These are phyloP conservation scores for Abelmoschus esculentus DNA, from an alignment of 345 rosid species.

Conservation along the genomic window DNA sequence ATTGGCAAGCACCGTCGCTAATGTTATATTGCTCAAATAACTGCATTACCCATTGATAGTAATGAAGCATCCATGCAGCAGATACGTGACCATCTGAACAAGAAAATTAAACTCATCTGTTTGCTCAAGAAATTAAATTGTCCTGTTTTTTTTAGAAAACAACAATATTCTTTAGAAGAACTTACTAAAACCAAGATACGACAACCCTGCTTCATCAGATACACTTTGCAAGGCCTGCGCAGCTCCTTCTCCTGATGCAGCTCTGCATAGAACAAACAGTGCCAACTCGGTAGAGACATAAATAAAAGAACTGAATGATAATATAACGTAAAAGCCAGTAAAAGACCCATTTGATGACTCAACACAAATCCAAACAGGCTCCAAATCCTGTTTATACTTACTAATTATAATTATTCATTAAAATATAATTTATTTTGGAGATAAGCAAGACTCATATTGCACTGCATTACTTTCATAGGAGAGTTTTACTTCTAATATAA, in stretches of 20 bases:
- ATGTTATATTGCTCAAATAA: constrained; percentile 81
- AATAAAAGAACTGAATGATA: not conserved
- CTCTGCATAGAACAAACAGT: constrained; percentile 43
- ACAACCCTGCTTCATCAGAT: constrained; percentile 61
- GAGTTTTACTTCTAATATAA: not conserved
- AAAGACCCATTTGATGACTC: not conserved
- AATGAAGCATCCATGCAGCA: constrained; percentile 86
- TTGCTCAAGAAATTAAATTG: constrained; percentile 1
- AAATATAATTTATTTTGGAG: not conserved
- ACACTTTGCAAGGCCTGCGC: constrained; percentile 65
- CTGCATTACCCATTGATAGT: constrained; percentile 98
- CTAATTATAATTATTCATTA: not conserved
- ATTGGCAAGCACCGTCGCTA: constrained; percentile 88
- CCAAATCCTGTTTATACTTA: not conserved
- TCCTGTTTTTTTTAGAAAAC: not conserved
- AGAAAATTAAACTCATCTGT: constrained; percentile 5
- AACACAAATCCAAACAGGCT: not conserved
- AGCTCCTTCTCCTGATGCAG: constrained; percentile 84
- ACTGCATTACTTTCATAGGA: not conserved
- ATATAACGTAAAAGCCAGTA: not conserved
- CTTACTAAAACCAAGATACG: constrained; percentile 54
- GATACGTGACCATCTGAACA: constrained; percentile 41
- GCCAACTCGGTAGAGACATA: constrained; percentile 11
- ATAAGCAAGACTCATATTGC: not conserved
- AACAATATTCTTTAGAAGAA: constrained; percentile 17